Evolutionary conservation across 768 basidiomycete species (phyloP).

Genomic region (Coprinopsis cinerea): DNA sequence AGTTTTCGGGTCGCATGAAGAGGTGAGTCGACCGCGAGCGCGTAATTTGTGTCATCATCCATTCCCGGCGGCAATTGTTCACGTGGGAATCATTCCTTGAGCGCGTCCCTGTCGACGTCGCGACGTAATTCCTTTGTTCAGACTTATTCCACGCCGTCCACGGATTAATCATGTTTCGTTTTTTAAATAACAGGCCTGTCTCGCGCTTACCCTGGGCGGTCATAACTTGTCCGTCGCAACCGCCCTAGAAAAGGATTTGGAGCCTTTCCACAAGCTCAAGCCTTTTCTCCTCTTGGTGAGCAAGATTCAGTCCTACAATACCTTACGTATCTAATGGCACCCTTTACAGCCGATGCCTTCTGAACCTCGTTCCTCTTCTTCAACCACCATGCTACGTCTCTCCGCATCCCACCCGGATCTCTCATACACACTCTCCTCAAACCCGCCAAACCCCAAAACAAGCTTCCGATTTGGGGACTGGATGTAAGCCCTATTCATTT

Average conservation of each 20-base stretch:
- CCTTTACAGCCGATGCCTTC: slow-evolving; percentile 1
- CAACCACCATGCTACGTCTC: slow-evolving; percentile 14
- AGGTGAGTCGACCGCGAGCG: slow-evolving; percentile 42
- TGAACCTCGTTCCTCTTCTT: slow-evolving; percentile 8
- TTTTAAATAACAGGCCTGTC: slow-evolving; percentile 37
- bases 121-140: too few species aligned
- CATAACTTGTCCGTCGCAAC: slow-evolving; percentile 31
- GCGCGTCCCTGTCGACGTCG: too few species aligned
- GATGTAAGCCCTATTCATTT: slow-evolving; percentile 57
- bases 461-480: slow-evolving; percentile 68
- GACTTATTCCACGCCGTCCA: not conserved
- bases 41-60: slow-evolving; percentile 1
- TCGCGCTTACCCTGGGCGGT: slow-evolving; percentile 46
- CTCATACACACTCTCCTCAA: slow-evolving; percentile 53
- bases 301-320: slow-evolving; percentile 12
- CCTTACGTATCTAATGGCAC: slow-evolving; percentile 14
- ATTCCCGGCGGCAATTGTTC: not conserved
- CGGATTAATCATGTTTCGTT: not conserved
- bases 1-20: slow-evolving; percentile 54
- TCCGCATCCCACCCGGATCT: not conserved
- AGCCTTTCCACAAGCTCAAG: slow-evolving; percentile 52
- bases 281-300: slow-evolving; percentile 30
- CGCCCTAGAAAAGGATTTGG: slow-evolving; percentile 58
- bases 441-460: slow-evolving; percentile 65
- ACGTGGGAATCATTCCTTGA: too few species aligned